Percentiles rank a stretch among this genome's conserved stretches.
phyloP scores from a whole-genome alignment of 257 asterid species.

The Scutellaria baicalensis region DNA sequence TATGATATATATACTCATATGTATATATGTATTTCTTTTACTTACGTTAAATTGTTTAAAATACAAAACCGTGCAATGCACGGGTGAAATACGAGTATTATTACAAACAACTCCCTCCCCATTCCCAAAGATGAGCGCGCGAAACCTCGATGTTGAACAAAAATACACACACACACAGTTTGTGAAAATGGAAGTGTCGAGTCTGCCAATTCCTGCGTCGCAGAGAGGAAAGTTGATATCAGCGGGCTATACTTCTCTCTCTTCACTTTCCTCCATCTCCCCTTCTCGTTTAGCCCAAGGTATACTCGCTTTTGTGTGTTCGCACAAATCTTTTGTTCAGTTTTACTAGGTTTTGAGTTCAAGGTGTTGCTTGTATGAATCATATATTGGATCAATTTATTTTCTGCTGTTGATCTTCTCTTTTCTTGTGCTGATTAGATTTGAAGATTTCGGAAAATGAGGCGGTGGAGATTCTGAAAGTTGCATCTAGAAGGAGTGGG shows the following conservation, averaged over 20 bases:
- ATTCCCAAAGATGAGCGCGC: constrained; percentile 18
- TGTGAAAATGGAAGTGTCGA: constrained; percentile 57
- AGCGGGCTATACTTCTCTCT: constrained; percentile 63
- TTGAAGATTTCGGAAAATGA: constrained; percentile 65
- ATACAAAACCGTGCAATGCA: no score
- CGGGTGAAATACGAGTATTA: no score
- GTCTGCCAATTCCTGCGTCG: constrained; percentile 70
- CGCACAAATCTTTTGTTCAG: not conserved
- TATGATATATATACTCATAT: no score
- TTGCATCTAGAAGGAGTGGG: constrained; percentile 50
- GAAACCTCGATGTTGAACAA: not conserved
- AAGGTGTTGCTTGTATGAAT: not conserved
- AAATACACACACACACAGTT: constrained; percentile 1
- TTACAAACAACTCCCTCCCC: no score
- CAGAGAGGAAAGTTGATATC: constrained; percentile 67
- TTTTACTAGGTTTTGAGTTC: not conserved
- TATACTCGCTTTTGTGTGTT: constrained; percentile 7
- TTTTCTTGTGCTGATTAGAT: constrained; percentile 24
- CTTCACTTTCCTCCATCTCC: constrained; percentile 50
- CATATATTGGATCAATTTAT: not conserved
- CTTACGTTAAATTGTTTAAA: no score
- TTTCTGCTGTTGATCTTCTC: not conserved
- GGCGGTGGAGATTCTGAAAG: constrained; percentile 51
- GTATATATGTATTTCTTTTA: no score
- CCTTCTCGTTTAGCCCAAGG: constrained; percentile 52